phyloP scores from a whole-genome alignment of 768 basidiomycete species.

The Clitopilus hobsonii region DNA sequence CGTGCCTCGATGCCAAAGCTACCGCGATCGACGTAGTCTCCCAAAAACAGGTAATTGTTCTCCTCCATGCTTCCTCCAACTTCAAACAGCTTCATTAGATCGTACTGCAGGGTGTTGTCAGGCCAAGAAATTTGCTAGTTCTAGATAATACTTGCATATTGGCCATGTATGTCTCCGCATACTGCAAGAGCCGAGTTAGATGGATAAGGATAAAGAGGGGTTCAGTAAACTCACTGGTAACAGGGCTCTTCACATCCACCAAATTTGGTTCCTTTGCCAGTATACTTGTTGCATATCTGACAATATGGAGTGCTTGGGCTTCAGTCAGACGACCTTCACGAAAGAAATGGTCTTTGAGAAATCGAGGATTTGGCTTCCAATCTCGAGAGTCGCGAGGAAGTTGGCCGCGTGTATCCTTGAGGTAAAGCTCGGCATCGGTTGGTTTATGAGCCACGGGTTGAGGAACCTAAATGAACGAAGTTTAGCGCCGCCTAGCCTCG shows the following conservation, averaged over 20 bases:
- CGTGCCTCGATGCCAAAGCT: conserved; percentile 72
- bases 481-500: conserved; percentile 4
- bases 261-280: conserved; percentile 79
- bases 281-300: conserved; percentile 62
- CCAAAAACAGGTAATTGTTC: conserved; percentile 88
- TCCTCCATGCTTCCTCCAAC: conserved; percentile 83
- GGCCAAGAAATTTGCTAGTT: not conserved
- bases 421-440: conserved; percentile 70
- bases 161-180: conserved; percentile 96
- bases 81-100: conserved; percentile 97
- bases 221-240: conserved; percentile 64
- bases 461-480: conserved; percentile 48
- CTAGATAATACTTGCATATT: conserved; percentile 64
- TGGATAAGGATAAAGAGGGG: not conserved
- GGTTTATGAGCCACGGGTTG: conserved; percentile 61
- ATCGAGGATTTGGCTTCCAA: conserved; percentile 64
- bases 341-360: conserved; percentile 87
- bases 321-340: conserved; percentile 81
- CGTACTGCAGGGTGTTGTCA: conserved; percentile 56
- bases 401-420: conserved; percentile 43
- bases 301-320: conserved; percentile 79
- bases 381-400: conserved; percentile 10
- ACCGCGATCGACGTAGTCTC: conserved; percentile 97
- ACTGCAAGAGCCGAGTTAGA: conserved; percentile 39
- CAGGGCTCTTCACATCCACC: conserved; percentile 81